These are phyloP conservation scores for Plantago elongata DNA, from an alignment of 257 asterid genomes.

Conservation along the genomic window DNA sequence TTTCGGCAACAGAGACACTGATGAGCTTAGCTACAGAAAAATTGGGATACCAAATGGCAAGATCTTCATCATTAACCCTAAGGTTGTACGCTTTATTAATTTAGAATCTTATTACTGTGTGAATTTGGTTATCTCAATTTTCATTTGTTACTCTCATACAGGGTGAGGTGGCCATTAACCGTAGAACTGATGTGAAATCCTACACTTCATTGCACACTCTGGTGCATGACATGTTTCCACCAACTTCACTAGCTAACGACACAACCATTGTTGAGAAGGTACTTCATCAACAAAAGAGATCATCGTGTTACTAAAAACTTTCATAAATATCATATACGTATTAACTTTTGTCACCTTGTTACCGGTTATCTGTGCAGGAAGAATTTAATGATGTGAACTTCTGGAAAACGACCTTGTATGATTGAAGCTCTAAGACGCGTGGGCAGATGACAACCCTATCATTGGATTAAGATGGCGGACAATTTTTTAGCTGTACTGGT, in stretches of 20 bases:
- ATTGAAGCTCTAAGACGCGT: constrained; percentile 35
- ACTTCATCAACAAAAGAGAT: constrained; percentile 8
- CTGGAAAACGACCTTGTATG: constrained; percentile 79
- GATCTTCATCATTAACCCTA: constrained; percentile 92
- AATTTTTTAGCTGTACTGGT: constrained; percentile 28
- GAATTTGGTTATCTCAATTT: constrained; percentile 3
- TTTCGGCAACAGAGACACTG: constrained; percentile 95
- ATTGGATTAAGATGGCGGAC: constrained; percentile 34
- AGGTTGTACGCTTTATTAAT: constrained; percentile 37
- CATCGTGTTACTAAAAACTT: neutral
- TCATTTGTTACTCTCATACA: constrained; percentile 24
- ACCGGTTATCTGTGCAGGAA: constrained; percentile 32
- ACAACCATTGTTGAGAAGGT: constrained; percentile 99
- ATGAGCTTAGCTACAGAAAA: constrained; percentile 95
- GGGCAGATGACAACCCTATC: neutral
- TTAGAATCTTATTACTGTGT: neutral
- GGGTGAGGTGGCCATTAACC: constrained; percentile 99
- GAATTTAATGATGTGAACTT: constrained; percentile 72
- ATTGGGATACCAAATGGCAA: constrained; percentile 99
- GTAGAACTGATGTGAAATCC: constrained; percentile 79
- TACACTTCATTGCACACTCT: constrained; percentile 92
- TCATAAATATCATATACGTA: neutral
- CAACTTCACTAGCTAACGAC: constrained; percentile 85
- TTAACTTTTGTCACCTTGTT: neutral
- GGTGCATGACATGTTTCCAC: constrained; percentile 98